Conservation (phyloP, 1,139 yeast genomes). For the Sugiyamaella pinicola region DNA sequence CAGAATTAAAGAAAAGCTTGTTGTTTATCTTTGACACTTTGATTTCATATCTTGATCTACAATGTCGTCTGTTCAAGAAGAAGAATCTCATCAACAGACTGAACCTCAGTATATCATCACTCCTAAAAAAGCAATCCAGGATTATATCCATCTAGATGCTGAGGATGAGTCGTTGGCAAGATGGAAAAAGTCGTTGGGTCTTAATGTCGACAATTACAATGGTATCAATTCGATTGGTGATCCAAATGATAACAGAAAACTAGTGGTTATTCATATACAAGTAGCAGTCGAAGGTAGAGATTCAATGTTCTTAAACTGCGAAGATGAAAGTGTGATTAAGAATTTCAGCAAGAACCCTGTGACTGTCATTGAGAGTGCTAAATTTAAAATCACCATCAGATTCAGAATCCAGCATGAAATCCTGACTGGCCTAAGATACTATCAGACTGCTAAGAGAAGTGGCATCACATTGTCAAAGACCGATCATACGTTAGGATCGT, state of each 20-base stretch:
- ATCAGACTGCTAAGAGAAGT: conserved; percentile 81
- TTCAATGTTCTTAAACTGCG: conserved; percentile 55
- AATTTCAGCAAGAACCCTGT: conserved; percentile 59
- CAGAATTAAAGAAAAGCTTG: too few relatives aligned
- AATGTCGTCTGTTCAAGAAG: conserved; percentile 15
- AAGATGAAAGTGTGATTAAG: conserved; percentile 45
- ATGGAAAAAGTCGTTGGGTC: conserved; percentile 91
- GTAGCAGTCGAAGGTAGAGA: conserved; percentile 64
- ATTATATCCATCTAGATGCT: conserved; percentile 78
- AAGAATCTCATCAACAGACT: conserved; percentile 22
- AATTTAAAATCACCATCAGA: conserved; percentile 70
- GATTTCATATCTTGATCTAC: too few relatives aligned
- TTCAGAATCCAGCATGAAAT: conserved; percentile 90
- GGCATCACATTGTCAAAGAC: conserved; percentile 85
- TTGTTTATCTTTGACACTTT: too few relatives aligned
- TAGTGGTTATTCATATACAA: conserved; percentile 77
- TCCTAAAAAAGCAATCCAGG: conserved; percentile 83
- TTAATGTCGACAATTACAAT: conserved; percentile 36
- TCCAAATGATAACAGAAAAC: conserved; percentile 73
- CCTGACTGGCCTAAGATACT: conserved; percentile 85
- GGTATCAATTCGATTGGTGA: conserved; percentile 47
- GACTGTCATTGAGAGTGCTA: conserved; percentile 74
- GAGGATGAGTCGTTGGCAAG: conserved; percentile 88
- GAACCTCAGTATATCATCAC: conserved; percentile 61
- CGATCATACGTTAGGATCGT: conserved; percentile 88